Evolutionary conservation across 805 yeast genomes (phyloP), one percentile per base, ranked within the genome.

Genomic region (Crinitomyces ghanaensis): DNA sequence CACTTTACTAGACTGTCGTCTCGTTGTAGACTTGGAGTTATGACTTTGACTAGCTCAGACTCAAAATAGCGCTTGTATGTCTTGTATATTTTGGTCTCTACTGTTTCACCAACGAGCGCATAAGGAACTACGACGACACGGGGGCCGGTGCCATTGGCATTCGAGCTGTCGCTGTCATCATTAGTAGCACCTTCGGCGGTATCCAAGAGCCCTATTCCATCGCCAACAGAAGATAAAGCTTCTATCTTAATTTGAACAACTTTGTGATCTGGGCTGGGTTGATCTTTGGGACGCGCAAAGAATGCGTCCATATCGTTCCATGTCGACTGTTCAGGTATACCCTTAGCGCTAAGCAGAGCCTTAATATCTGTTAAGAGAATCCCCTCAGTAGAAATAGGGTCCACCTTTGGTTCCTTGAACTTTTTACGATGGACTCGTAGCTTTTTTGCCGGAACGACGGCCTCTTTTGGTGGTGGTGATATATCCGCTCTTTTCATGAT

Each of bases 101-200:
- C 88, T 2, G 66, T 49, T 51, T 91, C 98, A 2, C 94, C 95
- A 1, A 94, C 93, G 21, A 82, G 60, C 3, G 84, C 79, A 60
- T 81, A 91, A 14, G 98, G 98, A 5, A 91, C 70, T 3, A 83
- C 60, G 1, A 75, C 84, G 6, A 86, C 63, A 53, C 80, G 42
- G 16, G 48, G 45, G 21, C 37, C 30, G 29, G 12, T n/a, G 14
- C 15, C 6, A 25, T 7, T 7, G 28, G 16, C 29, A 6, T 24
- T 33, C n/a, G n/a, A n/a, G n/a, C n/a, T n/a, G 2, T 51, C 40
- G 4, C 40, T 43, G 2, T 44, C 32, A 12, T 60, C 63, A n/a
- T n/a, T n/a, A n/a, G n/a, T n/a, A n/a, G n/a, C n/a, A n/a, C n/a
- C n/a, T n/a, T n/a, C n/a, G 9, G 19, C 14, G 6, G 14, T 6